Conservation (phyloP, 257 asterid species). For the Prunella vulgaris region DNA sequence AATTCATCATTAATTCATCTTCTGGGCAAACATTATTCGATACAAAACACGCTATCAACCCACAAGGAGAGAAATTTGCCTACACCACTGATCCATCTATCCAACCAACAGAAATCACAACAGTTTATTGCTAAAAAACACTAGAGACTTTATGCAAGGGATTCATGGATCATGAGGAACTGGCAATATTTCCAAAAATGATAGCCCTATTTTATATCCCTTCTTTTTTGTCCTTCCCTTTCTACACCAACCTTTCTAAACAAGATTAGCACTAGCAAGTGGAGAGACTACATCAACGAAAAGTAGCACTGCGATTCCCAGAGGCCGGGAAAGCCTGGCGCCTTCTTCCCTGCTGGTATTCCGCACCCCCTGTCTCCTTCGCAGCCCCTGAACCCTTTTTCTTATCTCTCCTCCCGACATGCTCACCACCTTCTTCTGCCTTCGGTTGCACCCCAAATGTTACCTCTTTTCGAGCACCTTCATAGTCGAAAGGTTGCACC, state of each 20-base stretch:
- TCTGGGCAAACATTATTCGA: not conserved
- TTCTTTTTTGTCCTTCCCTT: not conserved
- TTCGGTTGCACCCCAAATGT: conserved; percentile 39
- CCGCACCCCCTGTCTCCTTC: conserved; percentile 35
- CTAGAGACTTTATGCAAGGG: not conserved
- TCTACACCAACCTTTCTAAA: conserved; percentile 9
- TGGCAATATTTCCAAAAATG: not conserved
- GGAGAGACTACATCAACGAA: conserved; percentile 33
- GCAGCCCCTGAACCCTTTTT: conserved; percentile 32
- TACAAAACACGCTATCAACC: not conserved
- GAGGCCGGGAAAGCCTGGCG: conserved; percentile 94
- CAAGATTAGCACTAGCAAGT: not conserved
- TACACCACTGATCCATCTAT: not conserved
- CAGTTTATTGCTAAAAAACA: not conserved
- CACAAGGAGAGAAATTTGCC: not conserved
- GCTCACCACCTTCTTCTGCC: conserved; percentile 22
- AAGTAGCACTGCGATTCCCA: conserved; percentile 86
- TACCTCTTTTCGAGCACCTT: conserved; percentile 58
- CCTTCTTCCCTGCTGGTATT: conserved; percentile 64
- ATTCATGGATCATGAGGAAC: not conserved
- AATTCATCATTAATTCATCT: no score
- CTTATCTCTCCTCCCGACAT: conserved; percentile 30
- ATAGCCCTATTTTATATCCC: not conserved
- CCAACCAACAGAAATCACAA: no score
- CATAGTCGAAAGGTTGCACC: conserved; percentile 63